phyloP scores from a whole-genome alignment of 768 basidiomycete genomes.

The Mycena vulgaris region DNA sequence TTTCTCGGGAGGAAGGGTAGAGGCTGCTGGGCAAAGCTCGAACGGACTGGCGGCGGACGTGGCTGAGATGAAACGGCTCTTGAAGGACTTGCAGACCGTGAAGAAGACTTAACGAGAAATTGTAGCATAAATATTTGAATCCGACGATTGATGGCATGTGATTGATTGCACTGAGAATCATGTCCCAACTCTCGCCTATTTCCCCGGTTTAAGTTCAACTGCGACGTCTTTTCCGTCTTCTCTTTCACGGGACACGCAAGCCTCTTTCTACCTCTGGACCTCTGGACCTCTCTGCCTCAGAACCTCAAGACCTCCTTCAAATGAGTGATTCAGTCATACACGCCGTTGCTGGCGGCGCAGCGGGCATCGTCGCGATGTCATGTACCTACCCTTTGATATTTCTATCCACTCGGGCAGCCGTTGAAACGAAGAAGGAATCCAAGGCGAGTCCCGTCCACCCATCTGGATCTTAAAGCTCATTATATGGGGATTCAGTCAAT shows the following conservation, averaged over 20 bases:
- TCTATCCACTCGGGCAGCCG: conserved; percentile 93
- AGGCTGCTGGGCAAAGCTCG: conserved; percentile 60
- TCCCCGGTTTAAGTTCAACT: not conserved
- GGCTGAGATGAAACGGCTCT: conserved; percentile 75
- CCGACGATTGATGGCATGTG: conserved; percentile 38
- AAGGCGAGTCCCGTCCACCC: conserved; percentile 61
- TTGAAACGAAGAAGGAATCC: conserved; percentile 84
- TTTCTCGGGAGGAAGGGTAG: conserved; percentile 47
- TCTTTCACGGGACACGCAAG: too few species aligned
- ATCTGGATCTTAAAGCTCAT: conserved; percentile 19
- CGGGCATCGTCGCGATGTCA: conserved; percentile 93
- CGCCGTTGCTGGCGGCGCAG: conserved; percentile 89
- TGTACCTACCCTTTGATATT: conserved; percentile 93
- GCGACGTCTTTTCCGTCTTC: not conserved
- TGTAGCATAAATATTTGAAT: not conserved
- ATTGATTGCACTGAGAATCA: conserved; percentile 1
- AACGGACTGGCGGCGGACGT: conserved; percentile 80
- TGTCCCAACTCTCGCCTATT: too few species aligned
- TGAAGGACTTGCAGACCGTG: conserved; percentile 62
- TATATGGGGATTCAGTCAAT: conserved; percentile 62
- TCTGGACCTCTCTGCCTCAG: not conserved
- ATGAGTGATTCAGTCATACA: conserved; percentile 90
- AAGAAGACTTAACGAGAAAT: not conserved
- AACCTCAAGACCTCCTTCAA: too few species aligned
- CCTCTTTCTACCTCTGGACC: not conserved